Percentiles rank a stretch among this genome's conserved stretches.
Conservation (phyloP, 345 rosid species). For the Ceriops zippeliana region DNA sequence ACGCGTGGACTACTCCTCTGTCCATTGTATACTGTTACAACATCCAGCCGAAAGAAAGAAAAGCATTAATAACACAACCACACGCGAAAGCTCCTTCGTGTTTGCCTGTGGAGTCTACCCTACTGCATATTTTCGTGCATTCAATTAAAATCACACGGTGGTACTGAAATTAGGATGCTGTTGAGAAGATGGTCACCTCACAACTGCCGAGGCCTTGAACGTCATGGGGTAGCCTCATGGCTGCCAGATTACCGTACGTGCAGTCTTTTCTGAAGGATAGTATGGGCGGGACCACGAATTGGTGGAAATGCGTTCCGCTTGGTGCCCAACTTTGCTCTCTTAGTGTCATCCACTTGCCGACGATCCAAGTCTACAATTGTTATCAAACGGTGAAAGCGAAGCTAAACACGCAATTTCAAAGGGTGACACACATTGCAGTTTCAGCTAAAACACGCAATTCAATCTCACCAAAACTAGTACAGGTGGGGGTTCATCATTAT, state of each 20-base stretch:
- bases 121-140: too few species aligned
- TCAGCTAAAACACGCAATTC: too few species aligned
- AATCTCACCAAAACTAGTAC: too few species aligned
- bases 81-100: too few species aligned
- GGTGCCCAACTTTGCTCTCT: constrained; percentile 96
- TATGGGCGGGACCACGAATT: constrained; percentile 95
- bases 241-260: constrained; percentile 92
- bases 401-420: too few species aligned
- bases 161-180: too few species aligned
- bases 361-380: constrained; percentile 77
- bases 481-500: too few species aligned
- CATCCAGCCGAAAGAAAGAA: neutral
- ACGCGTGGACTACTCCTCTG: constrained; percentile 95
- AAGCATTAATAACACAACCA: too few species aligned
- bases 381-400: neutral
- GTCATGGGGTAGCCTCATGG: constrained; percentile 86
- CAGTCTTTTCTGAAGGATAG: constrained; percentile 71
- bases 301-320: constrained; percentile 84
- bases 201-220: constrained; percentile 86
- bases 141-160: too few species aligned
- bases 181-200: constrained; percentile 49
- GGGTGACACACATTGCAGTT: too few species aligned
- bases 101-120: too few species aligned
- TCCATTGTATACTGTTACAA: constrained; percentile 84
- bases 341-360: constrained; percentile 95